Conservation (phyloP, 257 asterid species). For the Przewalskia tangutica region DNA sequence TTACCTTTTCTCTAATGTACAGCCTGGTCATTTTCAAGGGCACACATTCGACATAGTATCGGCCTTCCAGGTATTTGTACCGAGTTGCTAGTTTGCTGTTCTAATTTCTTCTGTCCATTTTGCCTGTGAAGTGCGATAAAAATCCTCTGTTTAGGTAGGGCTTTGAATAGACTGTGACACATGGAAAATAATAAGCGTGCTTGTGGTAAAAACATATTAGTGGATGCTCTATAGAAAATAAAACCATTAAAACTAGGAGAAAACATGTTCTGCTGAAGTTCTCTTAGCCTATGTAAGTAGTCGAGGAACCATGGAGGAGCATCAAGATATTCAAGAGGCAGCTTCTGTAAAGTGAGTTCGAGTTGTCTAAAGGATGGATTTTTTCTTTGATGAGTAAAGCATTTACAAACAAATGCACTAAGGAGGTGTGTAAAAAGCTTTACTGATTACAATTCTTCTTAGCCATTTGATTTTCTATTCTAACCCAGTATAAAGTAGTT, state of each 20-base stretch:
- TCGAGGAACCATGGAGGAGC: background rate
- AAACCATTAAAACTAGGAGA: background rate
- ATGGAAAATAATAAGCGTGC: background rate
- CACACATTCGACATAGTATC: constrained; percentile 76
- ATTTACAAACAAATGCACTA: background rate
- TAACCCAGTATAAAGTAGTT: background rate
- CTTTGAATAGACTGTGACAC: background rate
- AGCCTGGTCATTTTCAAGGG: constrained; percentile 98
- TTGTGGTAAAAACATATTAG: background rate
- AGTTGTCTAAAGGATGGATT: background rate
- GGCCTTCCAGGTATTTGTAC: constrained; percentile 76
- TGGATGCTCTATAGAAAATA: background rate
- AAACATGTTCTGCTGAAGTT: background rate
- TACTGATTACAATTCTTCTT: background rate
- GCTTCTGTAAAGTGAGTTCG: background rate
- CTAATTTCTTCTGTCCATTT: background rate
- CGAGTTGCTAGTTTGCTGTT: background rate
- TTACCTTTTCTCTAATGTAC: constrained; percentile 27
- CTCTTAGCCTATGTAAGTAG: background rate
- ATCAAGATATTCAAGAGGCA: background rate
- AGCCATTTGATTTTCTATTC: background rate
- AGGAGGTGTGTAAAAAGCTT: background rate
- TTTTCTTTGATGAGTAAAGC: background rate
- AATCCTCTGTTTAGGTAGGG: background rate
- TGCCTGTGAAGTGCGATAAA: background rate